Conservation (phyloP, 495 filamentous ascomycete genomes). For the Penicillium argentinense region DNA sequence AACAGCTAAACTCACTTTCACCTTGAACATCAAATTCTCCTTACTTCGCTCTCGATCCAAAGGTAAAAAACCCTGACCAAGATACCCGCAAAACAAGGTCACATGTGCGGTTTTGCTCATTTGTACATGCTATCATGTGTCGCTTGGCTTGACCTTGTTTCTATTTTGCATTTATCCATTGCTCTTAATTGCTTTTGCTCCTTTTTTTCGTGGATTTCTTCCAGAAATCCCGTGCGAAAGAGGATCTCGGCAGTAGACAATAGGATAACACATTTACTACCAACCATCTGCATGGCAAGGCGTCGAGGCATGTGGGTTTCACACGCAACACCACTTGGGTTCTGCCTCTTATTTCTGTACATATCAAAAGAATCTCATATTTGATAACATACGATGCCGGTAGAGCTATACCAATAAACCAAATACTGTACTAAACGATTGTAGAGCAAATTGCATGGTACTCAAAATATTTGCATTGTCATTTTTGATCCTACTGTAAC, state of each 20-base stretch:
- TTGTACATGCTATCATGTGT: neutral
- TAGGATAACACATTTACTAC: conserved; percentile 17
- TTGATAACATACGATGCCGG: conserved; percentile 9
- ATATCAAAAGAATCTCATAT: conserved; percentile 16
- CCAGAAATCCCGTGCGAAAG: neutral
- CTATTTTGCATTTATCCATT: conserved; percentile 13
- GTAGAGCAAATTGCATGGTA: no score
- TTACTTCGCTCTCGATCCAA: conserved; percentile 16
- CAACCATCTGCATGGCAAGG: conserved; percentile 38
- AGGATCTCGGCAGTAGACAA: neutral
- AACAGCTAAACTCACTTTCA: neutral
- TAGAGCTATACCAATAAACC: no score
- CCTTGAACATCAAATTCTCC: neutral
- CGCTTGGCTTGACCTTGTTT: no score
- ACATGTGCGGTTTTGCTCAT: conserved; percentile 4
- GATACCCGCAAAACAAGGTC: conserved; percentile 10
- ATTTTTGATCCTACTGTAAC: no score
- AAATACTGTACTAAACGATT: no score
- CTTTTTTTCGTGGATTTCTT: neutral
- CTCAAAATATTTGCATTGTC: no score
- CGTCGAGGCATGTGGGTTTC: conserved; percentile 25
- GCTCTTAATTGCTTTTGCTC: conserved; percentile 2
- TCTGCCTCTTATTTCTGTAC: conserved; percentile 12
- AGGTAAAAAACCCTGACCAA: neutral
- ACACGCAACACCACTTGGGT: conserved; percentile 14